Evolutionary conservation across 306 rosid species (phyloP).

Genomic region (Fragaria iinumae): DNA sequence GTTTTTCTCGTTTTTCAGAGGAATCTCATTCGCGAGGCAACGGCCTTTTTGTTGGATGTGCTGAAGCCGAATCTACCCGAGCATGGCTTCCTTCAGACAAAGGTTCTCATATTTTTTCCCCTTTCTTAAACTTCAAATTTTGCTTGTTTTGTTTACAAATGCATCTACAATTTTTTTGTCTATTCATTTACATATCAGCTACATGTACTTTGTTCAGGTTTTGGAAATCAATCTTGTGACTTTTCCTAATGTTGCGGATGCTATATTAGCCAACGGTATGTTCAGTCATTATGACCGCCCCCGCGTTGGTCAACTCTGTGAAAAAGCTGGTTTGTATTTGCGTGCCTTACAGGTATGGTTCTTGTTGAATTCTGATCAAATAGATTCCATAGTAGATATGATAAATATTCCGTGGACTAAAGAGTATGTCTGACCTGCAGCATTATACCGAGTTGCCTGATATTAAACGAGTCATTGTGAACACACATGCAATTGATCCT

Average conservation of each 20-base stretch:
- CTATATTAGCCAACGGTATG: slow-evolving; percentile 98
- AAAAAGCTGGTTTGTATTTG: slow-evolving; percentile 89
- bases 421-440: slow-evolving; percentile 48
- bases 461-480: slow-evolving; percentile 92
- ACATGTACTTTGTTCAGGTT: slow-evolving; percentile 46
- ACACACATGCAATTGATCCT: slow-evolving; percentile 98
- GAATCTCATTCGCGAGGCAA: slow-evolving; percentile 97
- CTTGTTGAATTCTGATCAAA: slow-evolving; percentile 16
- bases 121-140: not conserved
- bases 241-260: slow-evolving; percentile 97
- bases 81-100: slow-evolving; percentile 87
- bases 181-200: slow-evolving; percentile 23
- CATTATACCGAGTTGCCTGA: slow-evolving; percentile 96
- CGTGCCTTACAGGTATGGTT: slow-evolving; percentile 85
- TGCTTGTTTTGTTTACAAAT: not conserved
- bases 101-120: slow-evolving; percentile 38
- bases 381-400: not conserved
- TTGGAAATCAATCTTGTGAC: slow-evolving; percentile 95
- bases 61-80: slow-evolving; percentile 95
- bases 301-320: slow-evolving; percentile 94
- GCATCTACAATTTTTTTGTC: not conserved
- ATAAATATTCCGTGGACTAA: slow-evolving; percentile 18
- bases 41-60: slow-evolving; percentile 93
- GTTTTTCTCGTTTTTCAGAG: slow-evolving; percentile 47
- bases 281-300: slow-evolving; percentile 98